Percentiles rank a stretch among this genome's conserved stretches.
phyloP scores from a whole-genome alignment of 495 filamentous ascomycete genomes.

The Penicillium samsonianum region DNA sequence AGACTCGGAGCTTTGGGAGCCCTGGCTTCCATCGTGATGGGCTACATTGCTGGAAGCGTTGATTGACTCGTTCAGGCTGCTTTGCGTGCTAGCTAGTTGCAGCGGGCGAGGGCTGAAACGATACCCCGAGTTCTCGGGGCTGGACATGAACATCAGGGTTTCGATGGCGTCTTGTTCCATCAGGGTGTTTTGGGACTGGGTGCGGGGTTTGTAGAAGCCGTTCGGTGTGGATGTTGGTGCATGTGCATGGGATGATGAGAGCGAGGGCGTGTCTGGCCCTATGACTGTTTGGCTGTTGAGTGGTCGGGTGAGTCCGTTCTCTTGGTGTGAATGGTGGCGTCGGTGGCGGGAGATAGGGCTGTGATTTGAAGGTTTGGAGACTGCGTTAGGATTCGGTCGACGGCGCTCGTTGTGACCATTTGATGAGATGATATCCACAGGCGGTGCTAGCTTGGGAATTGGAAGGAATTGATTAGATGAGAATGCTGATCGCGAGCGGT shows the following conservation, averaged over 20 bases:
- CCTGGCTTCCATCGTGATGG: slow-evolving; percentile 16
- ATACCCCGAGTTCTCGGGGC: slow-evolving; percentile 70
- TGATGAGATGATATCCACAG: slow-evolving; percentile 53
- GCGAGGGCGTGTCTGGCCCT: slow-evolving; percentile 36
- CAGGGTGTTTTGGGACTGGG: slow-evolving; percentile 64
- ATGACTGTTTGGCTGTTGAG: slow-evolving; percentile 24
- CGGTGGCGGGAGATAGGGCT: slow-evolving; percentile 35
- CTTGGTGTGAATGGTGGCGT: slow-evolving; percentile 43
- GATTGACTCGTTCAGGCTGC: slow-evolving; percentile 37
- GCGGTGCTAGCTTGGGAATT: slow-evolving; percentile 55
- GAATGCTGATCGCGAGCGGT: slow-evolving; percentile 25
- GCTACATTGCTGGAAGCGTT: slow-evolving; percentile 21
- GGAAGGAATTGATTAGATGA: slow-evolving; percentile 24
- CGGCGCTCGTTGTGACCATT: slow-evolving; percentile 31
- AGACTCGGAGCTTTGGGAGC: slow-evolving; percentile 25
- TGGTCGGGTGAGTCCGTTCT: slow-evolving; percentile 22
- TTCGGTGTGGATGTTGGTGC: slow-evolving; percentile 29
- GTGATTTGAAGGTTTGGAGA: slow-evolving; percentile 21
- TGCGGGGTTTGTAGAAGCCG: slow-evolving; percentile 41
- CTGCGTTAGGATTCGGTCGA: slow-evolving; percentile 45
- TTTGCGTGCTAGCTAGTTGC: slow-evolving; percentile 27
- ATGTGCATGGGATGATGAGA: slow-evolving; percentile 33
- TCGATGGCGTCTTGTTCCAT: slow-evolving; percentile 89
- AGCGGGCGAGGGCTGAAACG: slow-evolving; percentile 38
- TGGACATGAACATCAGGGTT: slow-evolving; percentile 83